phyloP scores from a whole-genome alignment of 306 rosid genomes.

The Medicago truncatula region MtrunA17r5.0-ANR NC_053042.1:4185001-4185500 shows the following conservation, averaged over 20 bases:
- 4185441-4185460: neutral
- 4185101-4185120: conserved; percentile 50
- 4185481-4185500: neutral
- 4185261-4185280: neutral
- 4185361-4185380: neutral
- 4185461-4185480: neutral
- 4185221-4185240: conserved; percentile 42
- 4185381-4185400: too few species aligned
- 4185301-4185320: neutral
- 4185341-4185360: conserved; percentile 2
- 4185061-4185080: conserved; percentile 55
- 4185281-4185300: conserved; percentile 12
- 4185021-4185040: neutral
- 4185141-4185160: neutral
- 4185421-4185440: conserved; percentile 8
- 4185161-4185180: conserved; percentile 37
- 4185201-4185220: conserved; percentile 1
- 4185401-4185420: conserved; percentile 7
- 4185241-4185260: conserved; percentile 27
- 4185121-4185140: neutral
- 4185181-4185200: conserved; percentile 35
- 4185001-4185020: neutral
- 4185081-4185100: conserved; percentile 57
- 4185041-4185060: conserved; percentile 39
- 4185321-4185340: conserved; percentile 7